Evolutionary conservation across 129 eudicot genomes (phyloP).

Genomic region (Flaveria bidentis): DNA sequence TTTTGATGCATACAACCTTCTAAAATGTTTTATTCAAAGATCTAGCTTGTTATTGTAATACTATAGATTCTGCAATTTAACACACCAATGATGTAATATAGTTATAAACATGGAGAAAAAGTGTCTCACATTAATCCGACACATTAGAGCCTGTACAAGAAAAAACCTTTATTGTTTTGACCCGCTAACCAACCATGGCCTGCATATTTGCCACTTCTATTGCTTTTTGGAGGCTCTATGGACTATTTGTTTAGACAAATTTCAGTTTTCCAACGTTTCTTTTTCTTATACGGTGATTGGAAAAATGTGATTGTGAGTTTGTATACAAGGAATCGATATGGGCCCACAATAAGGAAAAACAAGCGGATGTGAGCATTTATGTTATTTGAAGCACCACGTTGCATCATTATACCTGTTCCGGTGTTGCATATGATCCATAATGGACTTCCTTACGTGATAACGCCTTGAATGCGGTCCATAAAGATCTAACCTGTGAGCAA

Average conservation of each 20-base stretch:
- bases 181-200: background rate
- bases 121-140: background rate
- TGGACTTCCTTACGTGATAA: constrained; percentile 65
- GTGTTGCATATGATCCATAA: constrained; percentile 66
- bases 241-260: background rate
- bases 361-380: background rate
- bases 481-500: constrained; percentile 49
- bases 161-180: background rate
- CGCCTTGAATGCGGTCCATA: constrained; percentile 57
- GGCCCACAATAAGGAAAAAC: background rate
- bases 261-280: background rate
- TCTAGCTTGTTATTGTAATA: background rate
- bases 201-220: background rate
- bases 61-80: background rate
- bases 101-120: background rate
- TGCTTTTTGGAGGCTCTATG: background rate
- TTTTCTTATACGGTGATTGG: background rate
- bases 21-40: background rate
- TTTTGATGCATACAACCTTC: constrained; percentile 4
- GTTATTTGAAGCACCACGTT: background rate
- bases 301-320: background rate
- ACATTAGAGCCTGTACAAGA: background rate
- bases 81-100: background rate
- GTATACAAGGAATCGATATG: background rate
- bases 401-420: constrained; percentile 53